Conservation (phyloP, 2,329 filamentous ascomycete species). For the Colletotrichum paranaense region DNA sequence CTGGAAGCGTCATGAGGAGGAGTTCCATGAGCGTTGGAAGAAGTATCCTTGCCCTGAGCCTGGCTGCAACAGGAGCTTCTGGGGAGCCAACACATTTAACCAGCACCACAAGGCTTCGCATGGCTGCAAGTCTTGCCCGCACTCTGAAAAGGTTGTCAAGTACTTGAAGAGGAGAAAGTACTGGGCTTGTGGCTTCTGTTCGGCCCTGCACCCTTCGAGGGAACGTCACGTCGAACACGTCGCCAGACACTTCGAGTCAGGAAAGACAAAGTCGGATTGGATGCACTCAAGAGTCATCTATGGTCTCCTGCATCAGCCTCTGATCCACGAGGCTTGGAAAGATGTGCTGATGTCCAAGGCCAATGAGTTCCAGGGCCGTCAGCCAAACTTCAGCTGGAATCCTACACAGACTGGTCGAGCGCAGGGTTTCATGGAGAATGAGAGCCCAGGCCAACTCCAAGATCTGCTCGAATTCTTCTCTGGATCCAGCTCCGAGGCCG, state of each 20-base stretch:
- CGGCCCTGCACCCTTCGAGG: conserved; percentile 69
- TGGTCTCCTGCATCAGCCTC: conserved; percentile 73
- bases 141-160: conserved; percentile 72
- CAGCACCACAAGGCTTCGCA: conserved; percentile 76
- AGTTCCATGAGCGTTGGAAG: conserved; percentile 76
- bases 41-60: conserved; percentile 74
- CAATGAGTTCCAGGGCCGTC: conserved; percentile 62
- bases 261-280: conserved; percentile 73
- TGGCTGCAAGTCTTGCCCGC: conserved; percentile 72
- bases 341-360: conserved; percentile 64
- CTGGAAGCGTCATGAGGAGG: conserved; percentile 77
- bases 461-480: conserved; percentile 75
- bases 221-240: conserved; percentile 77
- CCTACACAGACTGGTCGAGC: conserved; percentile 66
- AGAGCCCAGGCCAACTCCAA: conserved; percentile 71
- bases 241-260: conserved; percentile 73
- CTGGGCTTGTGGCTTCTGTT: conserved; percentile 78
- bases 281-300: conserved; percentile 77
- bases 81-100: conserved; percentile 75
- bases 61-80: conserved; percentile 74
- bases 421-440: conserved; percentile 70
- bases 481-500: conserved; percentile 65
- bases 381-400: conserved; percentile 73
- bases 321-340: conserved; percentile 72
- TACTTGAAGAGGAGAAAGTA: conserved; percentile 73